Conservation (phyloP, 768 basidiomycete species). For the Ramaria rubella region DNA sequence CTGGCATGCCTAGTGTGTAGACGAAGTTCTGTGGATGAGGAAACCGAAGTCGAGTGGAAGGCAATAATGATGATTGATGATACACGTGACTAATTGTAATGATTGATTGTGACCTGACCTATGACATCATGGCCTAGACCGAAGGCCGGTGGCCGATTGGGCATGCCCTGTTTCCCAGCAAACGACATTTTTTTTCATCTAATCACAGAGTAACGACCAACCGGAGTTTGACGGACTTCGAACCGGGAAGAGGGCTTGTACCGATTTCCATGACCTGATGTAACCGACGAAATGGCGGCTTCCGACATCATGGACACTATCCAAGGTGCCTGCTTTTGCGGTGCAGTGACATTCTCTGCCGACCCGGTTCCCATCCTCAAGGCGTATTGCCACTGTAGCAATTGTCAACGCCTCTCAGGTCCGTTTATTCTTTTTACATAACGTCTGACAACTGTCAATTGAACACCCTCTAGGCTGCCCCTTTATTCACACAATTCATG, state of each 20-base stretch:
- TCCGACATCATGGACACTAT: no score
- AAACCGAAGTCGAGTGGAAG: background rate
- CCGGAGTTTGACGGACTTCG: no score
- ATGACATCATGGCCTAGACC: no score
- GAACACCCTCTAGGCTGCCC: conserved; percentile 38
- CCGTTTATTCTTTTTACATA: conserved; percentile 15
- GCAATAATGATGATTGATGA: no score
- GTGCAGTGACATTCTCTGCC: conserved; percentile 42
- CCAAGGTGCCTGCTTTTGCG: conserved; percentile 55
- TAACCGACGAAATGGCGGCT: no score
- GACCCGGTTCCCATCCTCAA: conserved; percentile 43
- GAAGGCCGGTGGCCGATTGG: background rate
- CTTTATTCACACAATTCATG: conserved; percentile 58
- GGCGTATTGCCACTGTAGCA: conserved; percentile 65
- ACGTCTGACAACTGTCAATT: conserved; percentile 1
- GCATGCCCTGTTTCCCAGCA: no score
- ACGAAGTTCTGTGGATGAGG: background rate
- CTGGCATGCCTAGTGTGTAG: background rate
- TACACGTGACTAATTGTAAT: no score
- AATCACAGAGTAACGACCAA: no score
- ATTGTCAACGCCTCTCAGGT: conserved; percentile 60
- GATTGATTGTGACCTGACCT: no score
- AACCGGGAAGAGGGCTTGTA: no score
- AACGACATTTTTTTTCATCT: no score
- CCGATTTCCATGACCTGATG: no score